Evolutionary conservation across 257 asterid species (phyloP), one percentile per base, ranked within the genome.

Genomic region (Solanum pinnatisectum): DNA sequence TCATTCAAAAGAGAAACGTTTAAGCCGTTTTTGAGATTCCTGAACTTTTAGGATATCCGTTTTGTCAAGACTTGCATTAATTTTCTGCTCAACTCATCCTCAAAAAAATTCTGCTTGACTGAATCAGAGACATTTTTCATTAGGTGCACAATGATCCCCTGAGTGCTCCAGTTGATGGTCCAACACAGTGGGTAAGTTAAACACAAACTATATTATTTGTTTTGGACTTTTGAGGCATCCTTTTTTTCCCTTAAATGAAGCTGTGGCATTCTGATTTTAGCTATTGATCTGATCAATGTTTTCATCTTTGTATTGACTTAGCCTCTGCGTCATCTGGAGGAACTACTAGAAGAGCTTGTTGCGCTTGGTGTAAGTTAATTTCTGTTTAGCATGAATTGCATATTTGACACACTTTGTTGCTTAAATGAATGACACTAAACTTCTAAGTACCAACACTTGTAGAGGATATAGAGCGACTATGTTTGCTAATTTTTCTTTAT

Each of bases 161-260:
- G 91, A 93, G 90, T 59, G 99, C 99, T 90, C 99, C 98, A 35
- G 99, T 97, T 84, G 99, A 97, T 94, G 99, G 99, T 87, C 99
- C 99, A 89, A 97, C 99, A 87, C 99, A 96, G 88, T 97, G 99
- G 99, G 99, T 97, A 89, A 92, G 93, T 87, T 87, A 85, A 32
- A 52, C 39, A n/a, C 44, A 49, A 82, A 82, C 44, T 27, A 49
- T 20, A 32, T 30, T 3, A 18, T 30, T 4, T 82, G 86, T 82
- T 44, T 13, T 82, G 44, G 86, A 49, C 12, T 49, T 78, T 20
- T 39, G 32, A 23, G 77, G 2, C 12, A 22, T 60, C 84, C 36
- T 5, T 18, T 32, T 52, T 25, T 23, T 36, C 12, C 63, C 16
- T 32, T 5, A 15, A 30, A 40, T 18, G 84, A 6, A 72, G 1